Evolutionary conservation across 352 stramenopile species (phyloP).

Genomic region (Pythium sukuiense): DNA sequence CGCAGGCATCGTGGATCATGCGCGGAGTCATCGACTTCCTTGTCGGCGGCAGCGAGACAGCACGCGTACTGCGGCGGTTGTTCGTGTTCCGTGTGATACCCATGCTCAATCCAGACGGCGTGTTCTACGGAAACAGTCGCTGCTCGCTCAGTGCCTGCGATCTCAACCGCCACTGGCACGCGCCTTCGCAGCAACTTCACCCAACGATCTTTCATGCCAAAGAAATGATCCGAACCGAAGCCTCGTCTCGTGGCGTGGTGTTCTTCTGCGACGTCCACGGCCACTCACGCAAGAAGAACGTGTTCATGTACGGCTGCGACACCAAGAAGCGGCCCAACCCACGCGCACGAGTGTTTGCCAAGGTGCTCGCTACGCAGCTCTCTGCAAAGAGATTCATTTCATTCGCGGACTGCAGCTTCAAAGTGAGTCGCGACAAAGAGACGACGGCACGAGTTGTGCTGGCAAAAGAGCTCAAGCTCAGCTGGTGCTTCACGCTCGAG

Average conservation of each 20-base stretch:
- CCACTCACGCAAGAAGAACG: constrained; percentile 93
- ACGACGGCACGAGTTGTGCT: constrained; percentile 82
- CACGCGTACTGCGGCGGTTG: constrained; percentile 72
- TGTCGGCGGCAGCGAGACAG: constrained; percentile 52
- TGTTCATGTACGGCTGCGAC: constrained; percentile 95
- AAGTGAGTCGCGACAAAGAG: constrained; percentile 79
- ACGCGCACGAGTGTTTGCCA: constrained; percentile 67
- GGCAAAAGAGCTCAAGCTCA: constrained; percentile 72
- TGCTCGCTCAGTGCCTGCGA: constrained; percentile 82
- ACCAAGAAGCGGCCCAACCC: constrained; percentile 86
- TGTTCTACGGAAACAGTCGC: constrained; percentile 92
- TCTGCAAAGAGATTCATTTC: constrained; percentile 68
- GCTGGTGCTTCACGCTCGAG: constrained; percentile 85
- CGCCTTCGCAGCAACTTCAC: constrained; percentile 59
- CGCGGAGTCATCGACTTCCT: constrained; percentile 91
- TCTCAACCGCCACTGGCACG: constrained; percentile 90
- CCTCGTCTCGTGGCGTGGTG: constrained; percentile 51
- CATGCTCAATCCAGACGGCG: constrained; percentile 94
- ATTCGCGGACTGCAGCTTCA: constrained; percentile 75
- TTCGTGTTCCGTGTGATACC: constrained; percentile 93
- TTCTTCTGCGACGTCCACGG: constrained; percentile 92
- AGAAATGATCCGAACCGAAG: constrained; percentile 64
- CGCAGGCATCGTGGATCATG: constrained; percentile 94
- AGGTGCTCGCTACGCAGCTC: constrained; percentile 62
- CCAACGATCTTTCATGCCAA: constrained; percentile 91